Conservation (phyloP, 148 eudicot species). For the Chenopodium suecicum region DNA sequence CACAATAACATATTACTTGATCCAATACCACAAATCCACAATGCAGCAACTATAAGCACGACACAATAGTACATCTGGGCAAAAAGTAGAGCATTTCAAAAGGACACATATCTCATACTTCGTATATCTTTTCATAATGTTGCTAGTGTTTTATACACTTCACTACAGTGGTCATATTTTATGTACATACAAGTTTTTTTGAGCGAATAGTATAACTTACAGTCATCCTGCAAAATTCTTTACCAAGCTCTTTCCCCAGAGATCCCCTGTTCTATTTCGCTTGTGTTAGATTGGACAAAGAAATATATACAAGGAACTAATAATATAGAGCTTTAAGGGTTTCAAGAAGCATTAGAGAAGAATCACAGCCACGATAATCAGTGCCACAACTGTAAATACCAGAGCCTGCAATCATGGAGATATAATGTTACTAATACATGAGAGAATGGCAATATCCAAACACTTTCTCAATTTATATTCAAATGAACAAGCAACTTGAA, state of each 20-base stretch:
- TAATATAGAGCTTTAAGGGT: not conserved
- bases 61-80: not conserved
- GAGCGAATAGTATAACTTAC: not conserved
- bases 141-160: not conserved
- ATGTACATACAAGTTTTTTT: constrained; percentile 6
- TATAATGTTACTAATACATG: not conserved
- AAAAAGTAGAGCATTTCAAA: not conserved
- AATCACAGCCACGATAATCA: constrained; percentile 38
- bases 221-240: not conserved
- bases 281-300: not conserved
- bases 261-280: not conserved
- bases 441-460: not conserved
- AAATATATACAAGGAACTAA: not conserved
- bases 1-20: not conserved
- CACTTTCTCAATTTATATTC: not conserved
- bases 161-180: not conserved
- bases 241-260: not conserved
- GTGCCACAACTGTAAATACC: constrained; percentile 39
- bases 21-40: not conserved
- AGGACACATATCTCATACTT: not conserved
- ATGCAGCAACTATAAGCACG: not conserved
- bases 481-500: not conserved
- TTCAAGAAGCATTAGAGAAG: constrained; percentile 28
- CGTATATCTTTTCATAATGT: not conserved
- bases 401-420: constrained; percentile 43